Evolutionary conservation across 148 eudicot species (phyloP).

Genomic region (Linanthus parryae): DNA sequence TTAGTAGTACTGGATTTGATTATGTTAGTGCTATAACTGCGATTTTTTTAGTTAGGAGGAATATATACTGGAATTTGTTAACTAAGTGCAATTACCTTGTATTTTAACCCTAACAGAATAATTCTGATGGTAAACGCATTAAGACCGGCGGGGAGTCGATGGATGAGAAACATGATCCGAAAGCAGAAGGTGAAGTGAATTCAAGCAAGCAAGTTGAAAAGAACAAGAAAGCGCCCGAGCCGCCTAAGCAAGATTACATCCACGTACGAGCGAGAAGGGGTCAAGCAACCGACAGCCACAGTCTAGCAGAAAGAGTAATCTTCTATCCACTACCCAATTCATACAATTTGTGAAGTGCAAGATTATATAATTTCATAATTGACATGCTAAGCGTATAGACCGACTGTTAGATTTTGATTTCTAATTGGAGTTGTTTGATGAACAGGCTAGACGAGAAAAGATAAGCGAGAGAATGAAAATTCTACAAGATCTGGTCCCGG

Average conservation of each 20-base stretch:
- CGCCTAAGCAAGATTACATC: slow-evolving; percentile 79
- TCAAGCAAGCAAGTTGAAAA: slow-evolving; percentile 42
- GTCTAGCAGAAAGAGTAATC: slow-evolving; percentile 91
- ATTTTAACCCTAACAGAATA: slow-evolving; percentile 38
- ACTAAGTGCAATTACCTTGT: not conserved
- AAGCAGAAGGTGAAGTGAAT: slow-evolving; percentile 44
- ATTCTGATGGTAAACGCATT: slow-evolving; percentile 57
- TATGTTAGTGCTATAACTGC: too few species aligned
- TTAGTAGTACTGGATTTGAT: too few species aligned
- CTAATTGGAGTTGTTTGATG: slow-evolving; percentile 11
- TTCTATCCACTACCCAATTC: not conserved
- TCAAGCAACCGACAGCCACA: slow-evolving; percentile 97
- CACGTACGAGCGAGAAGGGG: slow-evolving; percentile 99
- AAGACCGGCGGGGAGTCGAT: slow-evolving; percentile 37
- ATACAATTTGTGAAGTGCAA: not conserved
- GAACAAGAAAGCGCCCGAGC: slow-evolving; percentile 41
- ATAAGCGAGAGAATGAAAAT: slow-evolving; percentile 88
- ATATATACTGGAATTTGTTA: too few species aligned
- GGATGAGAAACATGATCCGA: slow-evolving; percentile 41
- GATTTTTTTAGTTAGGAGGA: too few species aligned
- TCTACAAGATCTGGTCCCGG: slow-evolving; percentile 88
- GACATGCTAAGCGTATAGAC: too few species aligned
- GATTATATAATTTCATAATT: too few species aligned
- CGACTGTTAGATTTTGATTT: not conserved
- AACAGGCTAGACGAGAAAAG: slow-evolving; percentile 91